Evolutionary conservation across 768 basidiomycete species (phyloP).

Genomic region (Clitopilus passeckerianus): DNA sequence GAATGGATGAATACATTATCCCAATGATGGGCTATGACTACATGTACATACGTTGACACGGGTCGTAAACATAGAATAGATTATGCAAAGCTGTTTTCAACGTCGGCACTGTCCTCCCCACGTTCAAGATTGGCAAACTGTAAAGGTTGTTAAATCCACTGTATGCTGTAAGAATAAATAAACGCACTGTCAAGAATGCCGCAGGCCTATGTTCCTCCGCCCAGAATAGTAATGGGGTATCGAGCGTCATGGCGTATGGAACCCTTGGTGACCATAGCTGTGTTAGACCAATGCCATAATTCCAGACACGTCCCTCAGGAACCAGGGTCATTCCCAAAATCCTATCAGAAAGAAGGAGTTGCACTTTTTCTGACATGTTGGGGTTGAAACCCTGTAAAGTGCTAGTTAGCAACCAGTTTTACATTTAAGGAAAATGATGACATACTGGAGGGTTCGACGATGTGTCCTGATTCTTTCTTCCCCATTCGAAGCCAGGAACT

Average conservation of each 20-base stretch:
- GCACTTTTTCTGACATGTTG: conserved; percentile 97
- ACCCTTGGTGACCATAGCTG: conserved; percentile 85
- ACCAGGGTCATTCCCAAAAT: conserved; percentile 95
- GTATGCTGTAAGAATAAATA: background rate
- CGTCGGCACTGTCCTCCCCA: conserved; percentile 91
- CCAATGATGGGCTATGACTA: background rate
- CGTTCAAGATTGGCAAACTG: conserved; percentile 89
- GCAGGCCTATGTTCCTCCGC: conserved; percentile 92
- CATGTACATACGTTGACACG: background rate
- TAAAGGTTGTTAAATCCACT: conserved; percentile 9
- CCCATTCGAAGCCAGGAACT: conserved; percentile 96
- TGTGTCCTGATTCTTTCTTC: conserved; percentile 86
- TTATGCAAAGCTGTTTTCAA: conserved; percentile 92
- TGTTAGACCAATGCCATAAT: conserved; percentile 91
- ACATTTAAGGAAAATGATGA: conserved; percentile 1
- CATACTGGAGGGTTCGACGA: conserved; percentile 72
- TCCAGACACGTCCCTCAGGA: conserved; percentile 94
- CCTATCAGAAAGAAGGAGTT: conserved; percentile 89
- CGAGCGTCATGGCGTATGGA: conserved; percentile 78
- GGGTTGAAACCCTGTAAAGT: conserved; percentile 81
- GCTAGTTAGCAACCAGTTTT: conserved; percentile 4
- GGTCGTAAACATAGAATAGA: background rate
- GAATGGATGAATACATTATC: background rate
- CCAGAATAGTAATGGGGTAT: conserved; percentile 96
- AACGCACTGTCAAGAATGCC: conserved; percentile 84